These are phyloP conservation scores for Saxispiralis lemnorum DNA, from an alignment of 495 filamentous ascomycete species.

Conservation along the genomic window DNA sequence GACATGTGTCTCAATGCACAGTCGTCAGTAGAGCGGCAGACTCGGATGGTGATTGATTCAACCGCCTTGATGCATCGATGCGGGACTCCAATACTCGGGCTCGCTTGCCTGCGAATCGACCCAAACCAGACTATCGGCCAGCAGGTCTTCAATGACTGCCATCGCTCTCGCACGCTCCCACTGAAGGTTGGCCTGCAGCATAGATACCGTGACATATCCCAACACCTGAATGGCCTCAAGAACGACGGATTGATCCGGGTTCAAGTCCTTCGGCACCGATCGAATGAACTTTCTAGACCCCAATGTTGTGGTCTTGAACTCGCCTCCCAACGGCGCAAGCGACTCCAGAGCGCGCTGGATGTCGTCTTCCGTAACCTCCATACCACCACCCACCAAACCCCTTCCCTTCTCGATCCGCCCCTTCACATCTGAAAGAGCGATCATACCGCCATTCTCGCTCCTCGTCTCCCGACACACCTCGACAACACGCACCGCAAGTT, in stretches of 20 bases:
- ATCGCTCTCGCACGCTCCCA: constrained; percentile 75
- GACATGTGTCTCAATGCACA: too few relatives aligned
- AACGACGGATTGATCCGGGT: constrained; percentile 81
- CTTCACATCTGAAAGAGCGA: constrained; percentile 66
- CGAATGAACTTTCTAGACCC: constrained; percentile 76
- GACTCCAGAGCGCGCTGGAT: constrained; percentile 78
- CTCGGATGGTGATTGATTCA: too few relatives aligned
- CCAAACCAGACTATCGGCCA: constrained; percentile 89
- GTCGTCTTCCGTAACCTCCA: constrained; percentile 72
- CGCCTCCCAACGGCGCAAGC: constrained; percentile 69
- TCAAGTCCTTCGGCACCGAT: constrained; percentile 88
- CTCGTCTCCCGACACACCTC: constrained; percentile 80
- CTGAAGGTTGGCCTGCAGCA: constrained; percentile 75
- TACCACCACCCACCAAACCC: constrained; percentile 38
- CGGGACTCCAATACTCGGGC: constrained; percentile 90
- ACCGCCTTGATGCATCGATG: constrained; percentile 33
- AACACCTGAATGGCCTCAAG: constrained; percentile 73
- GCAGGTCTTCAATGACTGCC: constrained; percentile 76
- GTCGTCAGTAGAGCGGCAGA: too few relatives aligned
- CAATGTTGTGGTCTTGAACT: constrained; percentile 65
- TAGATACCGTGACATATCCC: constrained; percentile 75
- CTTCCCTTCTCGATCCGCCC: constrained; percentile 51
- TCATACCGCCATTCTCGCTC: constrained; percentile 79
- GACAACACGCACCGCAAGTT: constrained; percentile 81
- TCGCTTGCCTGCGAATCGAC: constrained; percentile 72